Evolutionary conservation across 2,329 filamentous ascomycete species (phyloP).

Genomic region (Pestalotiopsis fici): DNA sequence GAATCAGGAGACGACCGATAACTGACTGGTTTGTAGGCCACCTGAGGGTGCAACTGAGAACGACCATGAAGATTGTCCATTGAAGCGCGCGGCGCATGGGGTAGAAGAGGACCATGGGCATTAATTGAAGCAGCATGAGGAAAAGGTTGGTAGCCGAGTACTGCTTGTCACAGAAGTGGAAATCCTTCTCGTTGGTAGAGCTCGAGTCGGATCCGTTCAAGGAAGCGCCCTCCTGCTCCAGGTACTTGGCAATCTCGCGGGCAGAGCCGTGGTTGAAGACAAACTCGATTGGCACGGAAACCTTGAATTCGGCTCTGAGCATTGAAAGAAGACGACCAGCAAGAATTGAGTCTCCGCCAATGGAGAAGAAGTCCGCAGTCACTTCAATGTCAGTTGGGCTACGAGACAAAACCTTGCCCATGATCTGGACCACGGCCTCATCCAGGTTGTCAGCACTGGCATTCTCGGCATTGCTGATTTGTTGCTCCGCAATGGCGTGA

Average conservation of each 20-base stretch:
- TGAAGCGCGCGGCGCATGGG: slow-evolving; percentile 51
- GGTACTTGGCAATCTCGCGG: slow-evolving; percentile 35
- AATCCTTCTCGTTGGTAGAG: slow-evolving; percentile 15
- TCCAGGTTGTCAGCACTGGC: slow-evolving; percentile 2
- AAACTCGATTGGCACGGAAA: slow-evolving; percentile 50
- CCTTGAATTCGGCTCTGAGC: slow-evolving; percentile 48
- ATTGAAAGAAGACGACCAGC: slow-evolving; percentile 53
- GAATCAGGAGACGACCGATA: slow-evolving; percentile 47
- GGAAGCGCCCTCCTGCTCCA: slow-evolving; percentile 13
- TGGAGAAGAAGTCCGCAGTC: slow-evolving; percentile 46
- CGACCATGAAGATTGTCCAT: slow-evolving; percentile 54
- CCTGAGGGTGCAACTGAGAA: slow-evolving; percentile 39
- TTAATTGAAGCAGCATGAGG: slow-evolving; percentile 50
- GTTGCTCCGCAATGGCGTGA: slow-evolving; percentile 4
- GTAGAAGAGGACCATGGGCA: slow-evolving; percentile 50
- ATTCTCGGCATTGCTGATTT: slow-evolving; percentile 1
- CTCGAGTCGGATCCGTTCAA: slow-evolving; percentile 10
- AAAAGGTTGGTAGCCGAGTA: slow-evolving; percentile 50
- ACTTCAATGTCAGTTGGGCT: slow-evolving; percentile 36
- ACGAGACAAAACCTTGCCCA: slow-evolving; percentile 45
- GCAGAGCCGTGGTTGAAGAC: slow-evolving; percentile 51
- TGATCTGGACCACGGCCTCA: slow-evolving; percentile 28
- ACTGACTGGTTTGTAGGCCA: slow-evolving; percentile 40
- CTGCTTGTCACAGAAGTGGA: slow-evolving; percentile 36
- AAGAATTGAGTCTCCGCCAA: slow-evolving; percentile 54